A percentile compares a stretch with the other conserved stretches of the same genome.
These are phyloP conservation scores for Zymoseptoria tritici DNA, from an alignment of 2,329 filamentous ascomycete species.

Conservation along the genomic window DNA sequence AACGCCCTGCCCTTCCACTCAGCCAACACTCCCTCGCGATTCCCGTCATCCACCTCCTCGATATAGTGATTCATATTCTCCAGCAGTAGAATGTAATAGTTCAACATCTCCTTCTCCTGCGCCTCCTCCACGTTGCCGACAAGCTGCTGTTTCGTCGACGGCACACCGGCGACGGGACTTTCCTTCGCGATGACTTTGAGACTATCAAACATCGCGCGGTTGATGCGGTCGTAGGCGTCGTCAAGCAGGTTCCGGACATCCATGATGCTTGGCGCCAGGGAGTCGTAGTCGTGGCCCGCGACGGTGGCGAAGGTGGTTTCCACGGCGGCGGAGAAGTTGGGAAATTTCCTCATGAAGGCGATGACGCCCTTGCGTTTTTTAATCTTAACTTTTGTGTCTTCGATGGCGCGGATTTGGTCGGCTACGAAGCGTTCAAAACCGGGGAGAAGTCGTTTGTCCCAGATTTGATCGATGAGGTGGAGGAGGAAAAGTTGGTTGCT, in stretches of 20 bases:
- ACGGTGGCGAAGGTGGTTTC: conserved; percentile 67
- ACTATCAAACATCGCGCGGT: conserved; percentile 94
- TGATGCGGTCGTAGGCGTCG: conserved; percentile 77
- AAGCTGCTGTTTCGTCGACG: conserved; percentile 43
- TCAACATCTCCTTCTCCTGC: conserved; percentile 93
- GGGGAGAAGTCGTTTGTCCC: conserved; percentile 58
- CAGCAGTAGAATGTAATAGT: conserved; percentile 94
- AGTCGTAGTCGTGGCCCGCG: conserved; percentile 40
- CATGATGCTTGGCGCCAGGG: conserved; percentile 39
- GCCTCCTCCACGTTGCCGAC: conserved; percentile 47
- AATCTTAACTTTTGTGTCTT: conserved; percentile 97
- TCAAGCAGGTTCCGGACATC: conserved; percentile 74
- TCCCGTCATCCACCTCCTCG: conserved; percentile 69
- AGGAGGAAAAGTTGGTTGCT: conserved; percentile 90
- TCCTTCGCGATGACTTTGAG: conserved; percentile 87
- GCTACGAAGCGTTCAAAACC: conserved; percentile 86
- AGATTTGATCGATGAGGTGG: conserved; percentile 66
- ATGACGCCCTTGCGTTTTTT: conserved; percentile 98
- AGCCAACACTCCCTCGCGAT: conserved; percentile 64
- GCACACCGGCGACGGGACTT: conserved; percentile 43
- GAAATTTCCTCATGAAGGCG: conserved; percentile 89
- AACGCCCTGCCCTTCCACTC: conserved; percentile 75
- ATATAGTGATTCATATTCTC: conserved; percentile 99
- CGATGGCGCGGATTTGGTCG: conserved; percentile 88
- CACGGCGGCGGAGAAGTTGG: conserved; percentile 70